Evolutionary conservation across 164 flowering plant genomes (phyloP).

Genomic region (Kalanchoe fedtschenkoi): DNA sequence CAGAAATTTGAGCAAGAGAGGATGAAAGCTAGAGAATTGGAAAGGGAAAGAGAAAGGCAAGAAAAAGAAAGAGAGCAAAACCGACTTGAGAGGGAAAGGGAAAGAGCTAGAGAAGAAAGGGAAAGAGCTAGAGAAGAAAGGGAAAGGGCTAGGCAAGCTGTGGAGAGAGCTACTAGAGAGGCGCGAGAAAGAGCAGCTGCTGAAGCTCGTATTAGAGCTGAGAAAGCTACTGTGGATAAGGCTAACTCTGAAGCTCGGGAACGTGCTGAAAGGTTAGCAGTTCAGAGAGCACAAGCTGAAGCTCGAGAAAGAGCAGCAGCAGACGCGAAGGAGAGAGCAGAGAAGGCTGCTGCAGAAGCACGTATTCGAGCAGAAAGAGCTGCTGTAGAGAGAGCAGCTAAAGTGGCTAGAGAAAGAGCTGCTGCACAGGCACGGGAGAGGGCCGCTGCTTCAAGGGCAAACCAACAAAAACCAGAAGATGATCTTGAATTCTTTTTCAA

Average conservation of each 20-base stretch:
- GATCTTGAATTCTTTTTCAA: constrained; percentile 76
- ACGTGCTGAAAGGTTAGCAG: constrained; percentile 87
- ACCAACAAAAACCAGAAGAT: constrained; percentile 52
- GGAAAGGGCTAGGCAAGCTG: constrained; percentile 67
- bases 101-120: constrained; percentile 32
- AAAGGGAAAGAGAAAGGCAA: constrained; percentile 34
- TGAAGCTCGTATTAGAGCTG: constrained; percentile 59
- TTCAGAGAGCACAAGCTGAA: constrained; percentile 82
- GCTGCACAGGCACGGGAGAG: constrained; percentile 8
- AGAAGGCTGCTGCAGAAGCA: constrained; percentile 73
- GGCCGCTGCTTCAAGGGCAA: constrained; percentile 12
- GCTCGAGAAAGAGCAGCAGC: constrained; percentile 86
- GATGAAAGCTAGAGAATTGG: constrained; percentile 27
- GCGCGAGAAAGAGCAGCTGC: constrained; percentile 47
- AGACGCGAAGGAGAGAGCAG: constrained; percentile 73
- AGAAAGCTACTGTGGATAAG: constrained; percentile 60
- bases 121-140: constrained; percentile 36
- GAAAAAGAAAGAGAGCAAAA: constrained; percentile 27
- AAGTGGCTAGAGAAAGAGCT: constrained; percentile 35
- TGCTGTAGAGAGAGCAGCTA: constrained; percentile 65
- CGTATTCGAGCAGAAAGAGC: constrained; percentile 60
- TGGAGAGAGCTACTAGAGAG: constrained; percentile 78
- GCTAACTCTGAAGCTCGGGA: constrained; percentile 53
- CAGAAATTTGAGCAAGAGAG: constrained; percentile 50
- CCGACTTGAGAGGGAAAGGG: constrained; percentile 31